phyloP scores from a whole-genome alignment of 805 yeast genomes.

The Ogataea allantospora region DNA sequence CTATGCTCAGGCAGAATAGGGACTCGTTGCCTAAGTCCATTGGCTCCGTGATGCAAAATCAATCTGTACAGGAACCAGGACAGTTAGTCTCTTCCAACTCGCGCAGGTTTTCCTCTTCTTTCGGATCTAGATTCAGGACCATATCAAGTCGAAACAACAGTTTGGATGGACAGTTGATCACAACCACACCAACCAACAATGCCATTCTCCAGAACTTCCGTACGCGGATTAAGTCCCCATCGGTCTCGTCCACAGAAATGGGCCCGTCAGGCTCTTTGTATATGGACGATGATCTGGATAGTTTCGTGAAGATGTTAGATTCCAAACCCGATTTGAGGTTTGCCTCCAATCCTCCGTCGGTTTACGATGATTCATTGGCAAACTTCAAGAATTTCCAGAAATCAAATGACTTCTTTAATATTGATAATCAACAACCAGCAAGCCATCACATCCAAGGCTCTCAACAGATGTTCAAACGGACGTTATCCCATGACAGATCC shows the following conservation, averaged over 20 bases:
- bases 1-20: conserved; percentile 43
- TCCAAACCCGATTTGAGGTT: conserved; percentile 37
- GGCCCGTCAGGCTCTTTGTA: conserved; percentile 29
- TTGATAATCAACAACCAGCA: conserved; percentile 12
- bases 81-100: conserved; percentile 32
- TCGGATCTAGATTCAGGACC: conserved; percentile 52
- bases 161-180: conserved; percentile 28
- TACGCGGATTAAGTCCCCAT: conserved; percentile 22
- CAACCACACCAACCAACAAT: conserved; percentile 19
- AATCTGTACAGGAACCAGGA: conserved; percentile 9
- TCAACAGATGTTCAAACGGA: conserved; percentile 18
- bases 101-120: conserved; percentile 69
- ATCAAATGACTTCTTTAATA: conserved; percentile 26
- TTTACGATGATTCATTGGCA: conserved; percentile 28
- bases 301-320: conserved; percentile 36
- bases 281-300: conserved; percentile 35
- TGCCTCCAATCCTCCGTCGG: conserved; percentile 27
- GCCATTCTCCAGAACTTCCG: conserved; percentile 28
- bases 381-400: conserved; percentile 31
- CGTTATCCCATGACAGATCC: conserved; percentile 14
- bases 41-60: conserved; percentile 29
- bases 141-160: conserved; percentile 30
- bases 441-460: not conserved
- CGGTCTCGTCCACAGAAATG: conserved; percentile 25
- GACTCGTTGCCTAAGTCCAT: conserved; percentile 42